Conservation (phyloP, 495 filamentous ascomycete species). For the Aspergillus incahuasiensis region DNA sequence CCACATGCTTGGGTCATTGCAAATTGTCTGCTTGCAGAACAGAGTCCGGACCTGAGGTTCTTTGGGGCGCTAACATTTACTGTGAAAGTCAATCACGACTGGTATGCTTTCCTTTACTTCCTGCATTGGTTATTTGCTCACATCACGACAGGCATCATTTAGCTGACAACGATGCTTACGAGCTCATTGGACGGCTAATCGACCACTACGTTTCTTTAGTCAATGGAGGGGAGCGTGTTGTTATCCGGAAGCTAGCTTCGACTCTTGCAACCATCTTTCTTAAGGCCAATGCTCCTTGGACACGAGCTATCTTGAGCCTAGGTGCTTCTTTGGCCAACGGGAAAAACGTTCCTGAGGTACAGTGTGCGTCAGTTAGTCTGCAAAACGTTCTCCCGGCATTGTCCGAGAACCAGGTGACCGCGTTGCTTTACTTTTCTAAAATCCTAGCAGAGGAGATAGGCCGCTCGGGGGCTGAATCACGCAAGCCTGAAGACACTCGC, state of each 20-base stretch:
- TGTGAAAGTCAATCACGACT: conserved; percentile 84
- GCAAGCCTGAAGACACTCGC: conserved; percentile 16
- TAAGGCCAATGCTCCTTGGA: conserved; percentile 65
- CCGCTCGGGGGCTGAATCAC: conserved; percentile 34
- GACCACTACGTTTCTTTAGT: conserved; percentile 60
- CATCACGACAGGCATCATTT: conserved; percentile 51
- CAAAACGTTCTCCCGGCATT: conserved; percentile 45
- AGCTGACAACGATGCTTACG: conserved; percentile 53
- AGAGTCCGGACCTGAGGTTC: conserved; percentile 72
- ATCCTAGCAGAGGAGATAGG: conserved; percentile 72
- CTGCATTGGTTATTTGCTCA: neutral
- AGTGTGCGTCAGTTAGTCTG: conserved; percentile 47
- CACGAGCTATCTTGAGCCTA: conserved; percentile 63
- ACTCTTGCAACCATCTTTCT: conserved; percentile 77
- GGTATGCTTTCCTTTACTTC: conserved; percentile 36
- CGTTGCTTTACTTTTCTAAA: conserved; percentile 66
- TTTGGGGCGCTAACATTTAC: conserved; percentile 93
- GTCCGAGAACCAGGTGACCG: conserved; percentile 49
- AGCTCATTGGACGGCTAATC: conserved; percentile 66
- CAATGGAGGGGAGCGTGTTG: conserved; percentile 56
- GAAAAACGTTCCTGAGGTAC: conserved; percentile 46
- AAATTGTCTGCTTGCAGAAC: conserved; percentile 60
- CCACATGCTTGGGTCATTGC: conserved; percentile 82
- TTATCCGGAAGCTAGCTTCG: conserved; percentile 77
- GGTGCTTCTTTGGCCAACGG: conserved; percentile 53